Conservation (phyloP, 495 filamentous ascomycete genomes). For the Penicillium flavigenum region DNA sequence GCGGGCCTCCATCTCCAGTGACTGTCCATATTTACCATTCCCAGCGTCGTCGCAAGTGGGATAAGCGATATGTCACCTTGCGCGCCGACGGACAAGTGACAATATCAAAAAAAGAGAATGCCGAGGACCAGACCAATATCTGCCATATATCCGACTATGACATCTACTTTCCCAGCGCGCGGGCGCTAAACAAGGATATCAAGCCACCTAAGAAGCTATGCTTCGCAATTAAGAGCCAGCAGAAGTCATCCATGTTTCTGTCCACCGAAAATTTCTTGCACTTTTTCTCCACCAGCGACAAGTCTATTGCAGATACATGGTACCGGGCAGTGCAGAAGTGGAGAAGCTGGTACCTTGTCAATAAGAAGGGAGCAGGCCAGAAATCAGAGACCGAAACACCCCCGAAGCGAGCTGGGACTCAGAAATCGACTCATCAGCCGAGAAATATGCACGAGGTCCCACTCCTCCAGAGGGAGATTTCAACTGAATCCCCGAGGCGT, state of each 20-base stretch:
- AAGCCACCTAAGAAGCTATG: conserved; percentile 77
- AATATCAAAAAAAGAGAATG: conserved; percentile 63
- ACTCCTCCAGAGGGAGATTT: conserved; percentile 35
- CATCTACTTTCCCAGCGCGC: conserved; percentile 72
- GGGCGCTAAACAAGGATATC: conserved; percentile 60
- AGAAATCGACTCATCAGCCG: conserved; percentile 41
- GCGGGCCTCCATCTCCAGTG: conserved; percentile 57
- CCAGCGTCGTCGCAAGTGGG: conserved; percentile 78
- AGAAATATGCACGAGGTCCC: conserved; percentile 6
- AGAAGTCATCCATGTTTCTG: conserved; percentile 82
- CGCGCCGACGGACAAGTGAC: conserved; percentile 72
- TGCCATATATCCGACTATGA: conserved; percentile 95
- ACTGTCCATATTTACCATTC: conserved; percentile 76
- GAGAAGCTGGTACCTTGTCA: conserved; percentile 86
- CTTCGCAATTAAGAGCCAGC: conserved; percentile 89
- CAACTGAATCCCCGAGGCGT: conserved; percentile 44
- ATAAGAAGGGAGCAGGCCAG: conserved; percentile 54
- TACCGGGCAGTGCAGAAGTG: conserved; percentile 70
- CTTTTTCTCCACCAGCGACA: conserved; percentile 81
- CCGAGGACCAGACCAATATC: conserved; percentile 60
- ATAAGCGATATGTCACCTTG: conserved; percentile 77
- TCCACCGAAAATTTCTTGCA: conserved; percentile 84
- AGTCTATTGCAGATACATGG: conserved; percentile 61
- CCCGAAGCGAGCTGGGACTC: conserved; percentile 19
- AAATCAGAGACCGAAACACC: conserved; percentile 30